phyloP scores from a whole-genome alignment of 805 yeast species.

The Metschnikowia amazonensis region DNA sequence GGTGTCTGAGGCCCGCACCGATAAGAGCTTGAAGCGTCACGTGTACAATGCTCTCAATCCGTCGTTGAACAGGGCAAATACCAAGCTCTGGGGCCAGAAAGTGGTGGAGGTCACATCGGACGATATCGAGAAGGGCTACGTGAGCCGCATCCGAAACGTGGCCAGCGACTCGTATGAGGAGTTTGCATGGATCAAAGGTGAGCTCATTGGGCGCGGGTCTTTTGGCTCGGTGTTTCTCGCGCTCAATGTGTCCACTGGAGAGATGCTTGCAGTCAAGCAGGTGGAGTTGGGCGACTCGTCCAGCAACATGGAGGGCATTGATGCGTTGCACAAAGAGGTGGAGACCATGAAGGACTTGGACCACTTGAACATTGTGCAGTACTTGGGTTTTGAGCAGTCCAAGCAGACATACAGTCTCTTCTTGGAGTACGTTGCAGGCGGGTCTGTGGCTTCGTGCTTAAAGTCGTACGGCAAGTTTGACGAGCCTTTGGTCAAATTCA shows the following conservation, averaged over 20 bases:
- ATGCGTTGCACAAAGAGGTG: slow-evolving; percentile 84
- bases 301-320: slow-evolving; percentile 54
- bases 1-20: slow-evolving; percentile 7
- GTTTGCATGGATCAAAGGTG: slow-evolving; percentile 98
- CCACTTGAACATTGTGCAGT: slow-evolving; percentile 92
- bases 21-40: slow-evolving; percentile 2
- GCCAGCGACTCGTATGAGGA: slow-evolving; percentile 67
- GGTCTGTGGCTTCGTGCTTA: slow-evolving; percentile 85
- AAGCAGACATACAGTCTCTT: slow-evolving; percentile 78
- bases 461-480: slow-evolving; percentile 82
- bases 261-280: slow-evolving; percentile 98
- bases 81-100: slow-evolving; percentile 97
- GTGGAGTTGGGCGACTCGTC: slow-evolving; percentile 52
- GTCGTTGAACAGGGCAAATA: slow-evolving; percentile 61
- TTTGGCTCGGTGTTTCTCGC: slow-evolving; percentile 93
- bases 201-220: slow-evolving; percentile 91
- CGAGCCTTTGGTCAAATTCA: slow-evolving; percentile 64
- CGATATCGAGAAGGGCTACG: slow-evolving; percentile 57
- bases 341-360: slow-evolving; percentile 91
- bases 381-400: slow-evolving; percentile 84
- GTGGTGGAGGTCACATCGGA: slow-evolving; percentile 86
- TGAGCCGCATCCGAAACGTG: slow-evolving; percentile 60
- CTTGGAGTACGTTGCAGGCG: slow-evolving; percentile 96
- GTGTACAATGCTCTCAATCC: slow-evolving; percentile 2
- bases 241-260: slow-evolving; percentile 92